Base-by-base conservation (phyloP, 352 stramenopile genomes). In the Stramenopiles sp. region DNA sequence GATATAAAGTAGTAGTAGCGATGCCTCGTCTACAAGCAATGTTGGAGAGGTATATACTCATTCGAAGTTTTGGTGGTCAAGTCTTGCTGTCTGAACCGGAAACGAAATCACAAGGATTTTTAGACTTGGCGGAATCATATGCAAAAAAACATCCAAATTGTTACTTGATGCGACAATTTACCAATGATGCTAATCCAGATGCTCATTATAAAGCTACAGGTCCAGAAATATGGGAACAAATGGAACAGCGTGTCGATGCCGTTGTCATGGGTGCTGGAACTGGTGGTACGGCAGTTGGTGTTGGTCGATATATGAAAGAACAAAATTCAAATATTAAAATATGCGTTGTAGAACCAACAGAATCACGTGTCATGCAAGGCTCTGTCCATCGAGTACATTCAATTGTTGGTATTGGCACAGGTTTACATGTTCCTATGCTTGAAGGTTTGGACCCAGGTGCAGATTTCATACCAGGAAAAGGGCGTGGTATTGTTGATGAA, bases 1-100 rank as follows among this genome's bases (percentile, higher is more conserved):
- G 93, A 78, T 95, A 95, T 85, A 91, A 93, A 81, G 82, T 97
- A 43, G 95, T 94, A 80, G 86, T 98, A 4, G 94, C 95, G 79
- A 97, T 98, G 92, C 93, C 93, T 7, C 92, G 97, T 86, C 92
- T 88, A 73, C 97, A 97, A 92, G 93, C 86, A 33, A 96, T n/a
- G n/a, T n/a, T 97, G 91, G 93, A 98, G 86, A 90, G 93, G 81
- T 92, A 92, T 32, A 95, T 98, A 65, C 81, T 97, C 32, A 87
- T 98, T 79, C 97, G 96, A 86, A 90, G 92, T 0, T 95, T 95
- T 77, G 91, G 91, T 74, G 93, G 89, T 78, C 86, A 95, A 80
- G 87, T 97, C 1, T 88, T 96, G 31, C 86, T 98, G 13, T 97
- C 92, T 1, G 91, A 92, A n/a, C 92, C 30, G 85, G 86, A 0